Evolutionary conservation across 306 rosid genomes (phyloP).

Genomic region (Boehmeria nivea): DNA sequence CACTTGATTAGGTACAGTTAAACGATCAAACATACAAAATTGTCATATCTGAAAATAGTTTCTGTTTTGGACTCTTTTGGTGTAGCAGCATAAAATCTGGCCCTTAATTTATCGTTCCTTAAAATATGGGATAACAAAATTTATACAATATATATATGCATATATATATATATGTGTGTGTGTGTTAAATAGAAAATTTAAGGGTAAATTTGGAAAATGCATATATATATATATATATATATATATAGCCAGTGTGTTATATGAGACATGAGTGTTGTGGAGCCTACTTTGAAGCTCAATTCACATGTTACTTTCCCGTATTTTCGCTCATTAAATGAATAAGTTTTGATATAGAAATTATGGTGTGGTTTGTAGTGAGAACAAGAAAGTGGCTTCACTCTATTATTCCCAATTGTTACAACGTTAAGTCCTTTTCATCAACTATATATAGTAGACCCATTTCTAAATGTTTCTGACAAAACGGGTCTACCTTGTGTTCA

Average conservation of each 20-base stretch:
- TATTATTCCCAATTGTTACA: not conserved
- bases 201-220: not conserved
- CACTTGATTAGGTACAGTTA: no score
- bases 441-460: not conserved
- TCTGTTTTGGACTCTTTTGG: not conserved
- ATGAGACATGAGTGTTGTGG: not conserved
- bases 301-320: not conserved
- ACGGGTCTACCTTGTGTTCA: not conserved
- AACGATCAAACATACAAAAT: not conserved
- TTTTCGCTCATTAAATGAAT: not conserved
- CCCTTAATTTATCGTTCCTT: not conserved
- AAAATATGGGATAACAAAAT: not conserved
- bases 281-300: not conserved
- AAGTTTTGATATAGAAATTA: not conserved
- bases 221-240: not conserved
- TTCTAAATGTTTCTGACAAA: not conserved
- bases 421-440: not conserved
- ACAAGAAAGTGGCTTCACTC: constrained; percentile 1
- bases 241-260: no score
- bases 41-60: not conserved
- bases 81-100: not conserved
- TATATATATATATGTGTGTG: no score
- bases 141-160: no score
- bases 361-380: not conserved
- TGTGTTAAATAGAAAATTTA: no score